A percentile compares a stretch with the other conserved stretches of the same genome.
Conservation (phyloP, 495 filamentous ascomycete species). For the Xylaria castorea region DNA sequence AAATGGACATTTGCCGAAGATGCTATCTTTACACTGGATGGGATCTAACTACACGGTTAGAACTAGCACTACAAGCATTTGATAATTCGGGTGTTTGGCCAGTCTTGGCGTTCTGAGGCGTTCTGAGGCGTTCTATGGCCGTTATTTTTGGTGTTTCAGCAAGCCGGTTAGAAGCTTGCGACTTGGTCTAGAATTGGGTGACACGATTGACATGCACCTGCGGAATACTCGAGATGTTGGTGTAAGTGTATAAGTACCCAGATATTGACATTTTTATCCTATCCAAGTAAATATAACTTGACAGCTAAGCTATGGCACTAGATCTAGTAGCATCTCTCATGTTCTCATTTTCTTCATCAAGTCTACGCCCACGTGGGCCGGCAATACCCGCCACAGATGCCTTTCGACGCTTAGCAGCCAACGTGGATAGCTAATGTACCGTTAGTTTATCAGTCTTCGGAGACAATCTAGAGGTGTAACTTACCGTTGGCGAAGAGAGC, state of each 20-base stretch:
- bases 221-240: not conserved
- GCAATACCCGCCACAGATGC: not conserved
- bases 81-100: not conserved
- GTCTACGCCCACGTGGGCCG: not conserved
- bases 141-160: not conserved
- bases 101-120: not conserved
- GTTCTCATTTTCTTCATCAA: slow-evolving; percentile 11
- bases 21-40: slow-evolving; percentile 17
- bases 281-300: not conserved
- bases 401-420: slow-evolving; percentile 30
- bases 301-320: slow-evolving; percentile 11
- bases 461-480: not conserved
- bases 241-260: slow-evolving; percentile 2
- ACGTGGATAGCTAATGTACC: slow-evolving; percentile 28
- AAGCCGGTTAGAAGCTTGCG: not conserved
- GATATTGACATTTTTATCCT: not conserved
- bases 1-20: slow-evolving; percentile 3
- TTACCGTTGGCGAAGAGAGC: slow-evolving; percentile 64
- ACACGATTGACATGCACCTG: not conserved
- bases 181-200: not conserved
- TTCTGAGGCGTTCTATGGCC: not conserved
- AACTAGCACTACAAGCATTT: slow-evolving; percentile 3
- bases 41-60: slow-evolving; percentile 14
- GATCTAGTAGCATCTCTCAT: slow-evolving; percentile 11
- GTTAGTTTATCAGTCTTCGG: not conserved